phyloP scores from a whole-genome alignment of 1,139 yeast genomes.

The Sugiyamaella novakii region DNA sequence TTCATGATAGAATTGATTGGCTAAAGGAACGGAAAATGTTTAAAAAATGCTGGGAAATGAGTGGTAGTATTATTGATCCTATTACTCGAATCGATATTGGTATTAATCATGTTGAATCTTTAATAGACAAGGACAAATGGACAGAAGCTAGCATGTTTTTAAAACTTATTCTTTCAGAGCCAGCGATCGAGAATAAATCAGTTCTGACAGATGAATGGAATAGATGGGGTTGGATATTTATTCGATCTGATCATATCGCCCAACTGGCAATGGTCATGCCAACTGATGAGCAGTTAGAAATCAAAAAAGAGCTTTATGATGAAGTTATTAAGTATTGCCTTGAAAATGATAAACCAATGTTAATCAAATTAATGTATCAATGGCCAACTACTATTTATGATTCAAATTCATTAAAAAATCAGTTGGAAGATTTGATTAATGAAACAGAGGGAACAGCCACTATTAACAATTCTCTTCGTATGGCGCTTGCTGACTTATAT shows the following conservation, averaged over 20 bases:
- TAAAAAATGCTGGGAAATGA: conserved; percentile 75
- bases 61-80: conserved; percentile 57
- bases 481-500: conserved; percentile 59
- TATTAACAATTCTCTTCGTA: conserved; percentile 43
- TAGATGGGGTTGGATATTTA: conserved; percentile 59
- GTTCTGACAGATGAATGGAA: conserved; percentile 57
- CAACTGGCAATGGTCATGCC: conserved; percentile 61
- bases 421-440: conserved; percentile 50
- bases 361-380: conserved; percentile 46
- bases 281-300: conserved; percentile 43
- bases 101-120: conserved; percentile 58
- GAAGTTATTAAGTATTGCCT: conserved; percentile 56
- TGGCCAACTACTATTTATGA: conserved; percentile 70
- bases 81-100: conserved; percentile 63
- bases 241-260: conserved; percentile 52
- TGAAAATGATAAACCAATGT: conserved; percentile 41
- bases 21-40: conserved; percentile 55
- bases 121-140: conserved; percentile 58
- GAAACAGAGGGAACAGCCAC: conserved; percentile 28
- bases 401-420: conserved; percentile 47
- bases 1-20: conserved; percentile 76
- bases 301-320: conserved; percentile 52
- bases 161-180: conserved; percentile 44
- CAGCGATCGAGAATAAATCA: conserved; percentile 31
- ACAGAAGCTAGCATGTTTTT: conserved; percentile 57